phyloP scores from a whole-genome alignment of 495 filamentous ascomycete species.

The Hypoxylon cercidicola region DNA sequence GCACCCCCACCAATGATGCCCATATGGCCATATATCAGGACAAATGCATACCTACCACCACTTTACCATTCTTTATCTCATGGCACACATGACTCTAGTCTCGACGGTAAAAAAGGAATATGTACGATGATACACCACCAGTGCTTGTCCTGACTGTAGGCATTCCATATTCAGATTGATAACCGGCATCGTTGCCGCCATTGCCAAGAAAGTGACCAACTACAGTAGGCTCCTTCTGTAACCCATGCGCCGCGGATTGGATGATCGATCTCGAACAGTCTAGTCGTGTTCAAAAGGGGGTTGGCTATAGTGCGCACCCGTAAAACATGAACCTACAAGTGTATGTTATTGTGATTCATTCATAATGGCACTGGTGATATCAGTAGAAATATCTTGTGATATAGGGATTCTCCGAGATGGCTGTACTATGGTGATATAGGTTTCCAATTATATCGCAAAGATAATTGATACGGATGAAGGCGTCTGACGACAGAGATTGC shows the following conservation, averaged over 20 bases:
- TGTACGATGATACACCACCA: slow-evolving; percentile 4
- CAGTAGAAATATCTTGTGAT: neutral
- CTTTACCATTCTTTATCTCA: neutral
- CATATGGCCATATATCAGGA: neutral
- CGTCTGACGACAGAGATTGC: neutral
- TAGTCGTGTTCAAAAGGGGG: slow-evolving; percentile 20
- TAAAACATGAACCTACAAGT: no score
- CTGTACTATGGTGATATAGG: neutral
- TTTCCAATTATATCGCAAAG: neutral
- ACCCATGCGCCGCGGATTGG: slow-evolving; percentile 26
- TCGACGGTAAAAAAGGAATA: neutral
- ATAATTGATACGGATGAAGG: neutral
- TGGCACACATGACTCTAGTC: neutral
- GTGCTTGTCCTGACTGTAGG: neutral
- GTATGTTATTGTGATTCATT: neutral
- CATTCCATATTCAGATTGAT: slow-evolving; percentile 7
- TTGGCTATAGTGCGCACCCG: neutral
- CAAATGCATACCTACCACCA: neutral
- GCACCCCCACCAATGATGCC: slow-evolving; percentile 10
- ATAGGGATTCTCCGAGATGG: neutral
- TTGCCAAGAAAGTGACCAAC: neutral
- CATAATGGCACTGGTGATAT: no score
- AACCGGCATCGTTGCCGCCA: neutral
- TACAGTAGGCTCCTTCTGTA: slow-evolving; percentile 13
- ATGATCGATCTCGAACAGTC: slow-evolving; percentile 40